Evolutionary conservation across 352 stramenopile genomes (phyloP), one percentile per base, ranked within the genome.

Genomic region (Globisporangium camurandrum): DNA sequence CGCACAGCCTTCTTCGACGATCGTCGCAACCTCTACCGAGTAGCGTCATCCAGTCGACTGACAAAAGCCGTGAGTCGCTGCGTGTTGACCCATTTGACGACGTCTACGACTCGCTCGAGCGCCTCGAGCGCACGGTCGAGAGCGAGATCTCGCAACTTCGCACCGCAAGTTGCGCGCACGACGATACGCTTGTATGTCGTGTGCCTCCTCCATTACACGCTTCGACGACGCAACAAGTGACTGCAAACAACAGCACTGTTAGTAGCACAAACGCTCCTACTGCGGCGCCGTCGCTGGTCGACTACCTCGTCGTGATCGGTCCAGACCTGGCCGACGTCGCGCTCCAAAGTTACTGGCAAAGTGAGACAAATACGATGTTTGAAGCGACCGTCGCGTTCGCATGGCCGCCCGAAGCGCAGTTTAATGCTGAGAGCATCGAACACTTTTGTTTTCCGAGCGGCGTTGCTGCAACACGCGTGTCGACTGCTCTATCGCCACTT

Each of bases 371-470:
- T 40, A 56, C 79, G n/a, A n/a, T n/a, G 11, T 86, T 71, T 34
- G 71, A 84, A 39, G 62, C 76, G 1, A 82, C 64, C 3, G 64
- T 86, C 6, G 71, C 69, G 33, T 88, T 88, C 34, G 71, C 74
- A 4, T 70, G 75, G 46, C 76, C 76, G n/a, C 69, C 76, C 1
- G 60, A 84, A 34, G 67, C 66, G 34, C 76, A 88, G 67, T 86
- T 86, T 41, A 70, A 69, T 24, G 76, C 71, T 1, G 71, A 86
- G 47, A 80, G 74, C 49, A 76, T 88, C 27, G 76, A 88, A 47
- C 74, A 85, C 45, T 88, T 88, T 46, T 88, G 76, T 36, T 88
- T 88, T 51, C 76, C 76, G 26, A 47, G 54, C 0, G 76, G 52
- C 16, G 71, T 20, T 19, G 19, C 19, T 1, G 43, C 19, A 20